phyloP scores from a whole-genome alignment of 2,329 filamentous ascomycete genomes.

The Aspergillus hortae region DNA sequence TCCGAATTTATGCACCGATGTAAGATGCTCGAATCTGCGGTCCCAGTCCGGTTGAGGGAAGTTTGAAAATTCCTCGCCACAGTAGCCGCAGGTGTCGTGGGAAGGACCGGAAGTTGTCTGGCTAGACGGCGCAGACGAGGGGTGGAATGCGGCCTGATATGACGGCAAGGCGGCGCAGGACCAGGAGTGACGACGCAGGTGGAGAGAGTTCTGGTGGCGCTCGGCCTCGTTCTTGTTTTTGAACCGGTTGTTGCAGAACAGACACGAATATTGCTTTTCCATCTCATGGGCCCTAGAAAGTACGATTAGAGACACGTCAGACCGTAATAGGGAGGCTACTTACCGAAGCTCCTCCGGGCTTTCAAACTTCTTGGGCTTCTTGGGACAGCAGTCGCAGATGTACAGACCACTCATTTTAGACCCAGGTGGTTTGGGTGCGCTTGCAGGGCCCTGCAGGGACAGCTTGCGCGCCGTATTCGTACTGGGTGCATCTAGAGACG shows the following conservation, averaged over 20 bases:
- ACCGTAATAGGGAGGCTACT: constrained; percentile 10
- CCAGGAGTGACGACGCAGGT: constrained; percentile 91
- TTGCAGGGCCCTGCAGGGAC: constrained; percentile 38
- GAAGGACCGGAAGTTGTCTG: constrained; percentile 35
- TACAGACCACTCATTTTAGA: constrained; percentile 56
- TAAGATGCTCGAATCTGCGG: constrained; percentile 77
- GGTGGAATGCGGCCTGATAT: constrained; percentile 81
- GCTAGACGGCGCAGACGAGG: constrained; percentile 55
- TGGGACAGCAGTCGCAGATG: constrained; percentile 93
- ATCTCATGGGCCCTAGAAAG: constrained; percentile 71
- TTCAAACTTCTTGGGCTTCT: constrained; percentile 95
- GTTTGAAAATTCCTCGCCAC: constrained; percentile 84
- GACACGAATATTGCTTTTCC: constrained; percentile 94
- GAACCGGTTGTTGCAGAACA: constrained; percentile 90
- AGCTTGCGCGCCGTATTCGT: constrained; percentile 45
- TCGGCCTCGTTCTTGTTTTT: constrained; percentile 99
- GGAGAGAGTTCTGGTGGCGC: constrained; percentile 90
- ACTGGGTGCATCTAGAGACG: constrained; percentile 38
- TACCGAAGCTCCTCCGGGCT: constrained; percentile 79
- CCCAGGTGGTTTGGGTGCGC: constrained; percentile 30
- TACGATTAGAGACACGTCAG: neutral
- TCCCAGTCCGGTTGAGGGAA: constrained; percentile 80
- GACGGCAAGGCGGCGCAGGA: constrained; percentile 81
- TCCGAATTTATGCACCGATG: constrained; percentile 89
- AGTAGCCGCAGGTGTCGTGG: constrained; percentile 85